phyloP scores from a whole-genome alignment of 768 basidiomycete species.

The Tulasnella sp. region DNA sequence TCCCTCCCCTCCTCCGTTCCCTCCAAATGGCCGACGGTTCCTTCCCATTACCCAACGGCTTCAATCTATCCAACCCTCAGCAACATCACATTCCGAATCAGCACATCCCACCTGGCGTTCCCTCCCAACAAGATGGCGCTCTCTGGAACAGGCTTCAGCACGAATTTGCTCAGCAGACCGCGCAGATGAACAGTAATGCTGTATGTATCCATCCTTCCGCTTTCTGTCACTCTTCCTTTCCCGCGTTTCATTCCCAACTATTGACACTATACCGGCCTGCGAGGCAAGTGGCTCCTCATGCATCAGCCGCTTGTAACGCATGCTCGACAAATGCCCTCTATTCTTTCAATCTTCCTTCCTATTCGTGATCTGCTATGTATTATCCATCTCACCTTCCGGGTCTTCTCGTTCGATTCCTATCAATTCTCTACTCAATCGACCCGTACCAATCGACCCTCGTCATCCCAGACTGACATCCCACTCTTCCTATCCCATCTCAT shows the following conservation, averaged over 20 bases:
- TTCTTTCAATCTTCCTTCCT: neutral
- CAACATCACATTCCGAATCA: slow-evolving; percentile 3
- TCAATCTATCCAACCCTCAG: neutral
- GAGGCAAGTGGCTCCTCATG: slow-evolving; percentile 7
- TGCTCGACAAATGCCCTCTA: neutral
- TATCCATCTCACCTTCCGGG: neutral
- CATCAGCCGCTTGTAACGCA: neutral
- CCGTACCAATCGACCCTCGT: neutral
- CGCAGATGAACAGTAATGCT: neutral
- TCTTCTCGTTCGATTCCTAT: neutral
- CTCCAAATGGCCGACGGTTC: neutral
- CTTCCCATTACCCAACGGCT: neutral
- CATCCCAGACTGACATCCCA: neutral
- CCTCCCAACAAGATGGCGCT: slow-evolving; percentile 7
- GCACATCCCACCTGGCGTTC: slow-evolving; percentile 1
- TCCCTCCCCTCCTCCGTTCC: neutral
- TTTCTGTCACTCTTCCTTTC: neutral
- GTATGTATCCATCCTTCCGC: no score
- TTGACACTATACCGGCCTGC: neutral
- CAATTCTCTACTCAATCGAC: neutral
- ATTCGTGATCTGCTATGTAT: neutral
- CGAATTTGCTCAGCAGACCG: slow-evolving; percentile 3
- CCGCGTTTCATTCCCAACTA: neutral
- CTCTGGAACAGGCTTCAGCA: slow-evolving; percentile 11
- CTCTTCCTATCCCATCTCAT: neutral